Percentiles rank a stretch among this genome's conserved stretches.
phyloP scores from a whole-genome alignment of 441 rosid species.

The Bocquillonia castaneifolia region DNA sequence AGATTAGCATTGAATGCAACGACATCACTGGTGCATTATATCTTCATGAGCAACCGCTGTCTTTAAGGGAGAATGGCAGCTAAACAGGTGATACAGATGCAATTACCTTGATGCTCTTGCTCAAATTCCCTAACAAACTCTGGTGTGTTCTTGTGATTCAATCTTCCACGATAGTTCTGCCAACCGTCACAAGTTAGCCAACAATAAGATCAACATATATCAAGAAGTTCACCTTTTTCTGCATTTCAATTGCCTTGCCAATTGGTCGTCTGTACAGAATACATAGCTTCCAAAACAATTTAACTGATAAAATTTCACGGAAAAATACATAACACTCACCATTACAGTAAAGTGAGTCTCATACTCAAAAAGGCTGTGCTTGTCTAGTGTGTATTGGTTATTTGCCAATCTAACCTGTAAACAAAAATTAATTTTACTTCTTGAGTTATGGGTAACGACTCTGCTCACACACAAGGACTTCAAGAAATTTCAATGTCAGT shows the following conservation, averaged over 20 bases:
- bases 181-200: conserved; percentile 23
- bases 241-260: conserved; percentile 10
- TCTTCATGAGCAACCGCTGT: neutral
- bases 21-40: neutral
- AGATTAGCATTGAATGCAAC: conserved; percentile 9
- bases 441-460: neutral
- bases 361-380: conserved; percentile 78
- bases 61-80: neutral
- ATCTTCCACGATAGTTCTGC: conserved; percentile 75
- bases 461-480: neutral
- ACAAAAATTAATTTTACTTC: conserved; percentile 10
- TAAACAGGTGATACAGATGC: neutral
- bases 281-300: conserved; percentile 11
- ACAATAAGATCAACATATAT: neutral
- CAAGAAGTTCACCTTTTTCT: neutral
- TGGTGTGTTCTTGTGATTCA: conserved; percentile 74
- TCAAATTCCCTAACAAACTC: conserved; percentile 86
- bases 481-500: neutral
- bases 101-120: conserved; percentile 69
- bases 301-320: neutral
- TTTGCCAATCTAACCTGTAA: conserved; percentile 85
- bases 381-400: conserved; percentile 73
- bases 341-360: conserved; percentile 97
- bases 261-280: neutral
- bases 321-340: conserved; percentile 44